Evolutionary conservation across 352 stramenopile species (phyloP), one percentile per base, ranked within the genome.

Genomic region (Phytophthora meadii): DNA sequence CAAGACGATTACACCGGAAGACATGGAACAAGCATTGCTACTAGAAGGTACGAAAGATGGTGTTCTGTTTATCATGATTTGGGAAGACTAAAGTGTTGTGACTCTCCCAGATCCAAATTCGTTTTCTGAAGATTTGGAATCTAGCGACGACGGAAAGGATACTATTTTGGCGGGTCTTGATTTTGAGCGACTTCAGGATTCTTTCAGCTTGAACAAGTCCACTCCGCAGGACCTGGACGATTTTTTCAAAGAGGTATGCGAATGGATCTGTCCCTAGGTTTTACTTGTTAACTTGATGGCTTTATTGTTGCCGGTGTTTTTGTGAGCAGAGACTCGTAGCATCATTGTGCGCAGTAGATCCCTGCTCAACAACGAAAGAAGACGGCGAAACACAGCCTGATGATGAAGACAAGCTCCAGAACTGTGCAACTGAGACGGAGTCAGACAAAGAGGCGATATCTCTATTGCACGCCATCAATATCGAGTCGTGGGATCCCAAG

Each of bases 11-110:
- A 79, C 72, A 46, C 69, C 75, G 4, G 76, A 83, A 54, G 82
- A 90, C 34, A 87, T 92, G 58, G 78, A 88, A 11, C 60, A 78
- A 36, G 68, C 70, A 2, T 63, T 93, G 46, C 62, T 79, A 39
- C 64, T 93, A 4, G 84, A 93, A 75, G 82, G 83, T 81, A 36
- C 9, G 27, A 61, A 10, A 11, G 7, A 17, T 24, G 5, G 1
- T 7, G 5, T 17, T 14, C 30, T 36, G 8, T 1, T 36, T 15
- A 3, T 14, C 30, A 14, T 36, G 1, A 5, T 11, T 34, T 9
- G 28, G 0, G 2, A 36, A 12, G 3, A 11, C 30, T 36, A 14
- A 36, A 36, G 14, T 10, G 30, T 36, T 36, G 30, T 36, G 30
- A 10, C 30, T 14, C 12, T 36, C 12, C 30, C 30, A 78, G 70